phyloP scores from a whole-genome alignment of 83 land plant species.

The Larix sibirica region DNA sequence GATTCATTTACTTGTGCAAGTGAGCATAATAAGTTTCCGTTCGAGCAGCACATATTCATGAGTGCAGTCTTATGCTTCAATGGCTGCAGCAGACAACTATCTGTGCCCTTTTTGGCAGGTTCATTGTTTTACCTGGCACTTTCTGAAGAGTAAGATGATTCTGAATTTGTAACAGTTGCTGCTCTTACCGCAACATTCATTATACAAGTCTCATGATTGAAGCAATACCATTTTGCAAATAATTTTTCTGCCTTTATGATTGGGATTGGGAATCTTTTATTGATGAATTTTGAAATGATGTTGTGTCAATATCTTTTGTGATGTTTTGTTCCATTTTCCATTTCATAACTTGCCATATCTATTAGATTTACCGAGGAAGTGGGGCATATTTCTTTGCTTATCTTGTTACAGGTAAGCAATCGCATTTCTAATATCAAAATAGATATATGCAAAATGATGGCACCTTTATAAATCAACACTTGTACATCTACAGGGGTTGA shows the following conservation, averaged over 20 bases:
- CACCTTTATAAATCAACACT: background rate
- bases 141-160: background rate
- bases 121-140: slow-evolving; percentile 8
- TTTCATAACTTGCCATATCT: background rate
- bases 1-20: slow-evolving; percentile 10
- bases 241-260: background rate
- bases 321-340: background rate
- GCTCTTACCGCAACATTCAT: slow-evolving; percentile 9
- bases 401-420: no score
- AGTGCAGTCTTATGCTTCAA: slow-evolving; percentile 5
- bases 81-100: slow-evolving; percentile 11
- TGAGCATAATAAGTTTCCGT: slow-evolving; percentile 12
- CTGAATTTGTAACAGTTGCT: slow-evolving; percentile 11
- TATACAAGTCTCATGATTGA: slow-evolving; percentile 9
- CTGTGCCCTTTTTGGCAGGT: slow-evolving; percentile 7
- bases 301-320: background rate
- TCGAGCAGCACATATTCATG: background rate
- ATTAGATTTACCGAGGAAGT: no score
- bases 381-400: no score
- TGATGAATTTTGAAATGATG: background rate
- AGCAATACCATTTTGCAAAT: background rate
- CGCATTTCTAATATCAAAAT: background rate
- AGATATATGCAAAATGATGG: background rate
- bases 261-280: background rate
- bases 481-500: background rate